phyloP scores from a whole-genome alignment of 345 rosid species.

The Sonneratia alba region DNA sequence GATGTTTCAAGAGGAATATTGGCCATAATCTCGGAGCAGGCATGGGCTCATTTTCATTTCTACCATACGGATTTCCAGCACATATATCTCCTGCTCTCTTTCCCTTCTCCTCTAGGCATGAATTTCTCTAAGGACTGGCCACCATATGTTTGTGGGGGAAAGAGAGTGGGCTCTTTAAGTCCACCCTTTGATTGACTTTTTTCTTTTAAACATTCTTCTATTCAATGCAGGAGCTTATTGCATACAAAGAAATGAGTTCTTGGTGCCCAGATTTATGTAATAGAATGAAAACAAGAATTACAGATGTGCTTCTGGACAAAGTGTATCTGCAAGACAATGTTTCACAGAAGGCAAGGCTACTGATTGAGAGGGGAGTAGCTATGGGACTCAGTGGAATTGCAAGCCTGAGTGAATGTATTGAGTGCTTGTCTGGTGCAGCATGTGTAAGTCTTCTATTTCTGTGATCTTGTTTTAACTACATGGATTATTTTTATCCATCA shows the following conservation, averaged over 20 bases:
- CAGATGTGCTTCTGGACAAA: constrained; percentile 47
- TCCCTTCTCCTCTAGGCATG: not conserved
- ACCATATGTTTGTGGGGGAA: not conserved
- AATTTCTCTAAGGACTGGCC: not conserved
- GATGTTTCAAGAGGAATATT: constrained; percentile 31
- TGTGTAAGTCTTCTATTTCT: constrained; percentile 36
- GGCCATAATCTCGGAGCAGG: constrained; percentile 75
- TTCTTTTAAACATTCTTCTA: constrained; percentile 4
- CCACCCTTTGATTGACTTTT: not conserved
- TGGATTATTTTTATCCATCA: not conserved
- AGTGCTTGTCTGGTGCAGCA: constrained; percentile 64
- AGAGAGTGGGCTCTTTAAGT: not conserved
- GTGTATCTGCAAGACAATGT: constrained; percentile 24
- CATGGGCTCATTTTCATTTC: constrained; percentile 20
- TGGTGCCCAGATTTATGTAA: constrained; percentile 45
- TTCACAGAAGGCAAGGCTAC: constrained; percentile 45
- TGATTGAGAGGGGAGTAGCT: constrained; percentile 52
- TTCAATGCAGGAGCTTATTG: constrained; percentile 59
- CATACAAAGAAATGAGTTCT: constrained; percentile 45
- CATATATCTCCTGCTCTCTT: not conserved
- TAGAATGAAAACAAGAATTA: constrained; percentile 39
- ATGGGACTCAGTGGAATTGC: constrained; percentile 44
- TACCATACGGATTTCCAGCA: not conserved
- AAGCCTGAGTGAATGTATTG: constrained; percentile 41
- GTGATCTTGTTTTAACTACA: not conserved